Conservation (phyloP, 2,329 filamentous ascomycete species). For the Trichoderma harzianum region DNA sequence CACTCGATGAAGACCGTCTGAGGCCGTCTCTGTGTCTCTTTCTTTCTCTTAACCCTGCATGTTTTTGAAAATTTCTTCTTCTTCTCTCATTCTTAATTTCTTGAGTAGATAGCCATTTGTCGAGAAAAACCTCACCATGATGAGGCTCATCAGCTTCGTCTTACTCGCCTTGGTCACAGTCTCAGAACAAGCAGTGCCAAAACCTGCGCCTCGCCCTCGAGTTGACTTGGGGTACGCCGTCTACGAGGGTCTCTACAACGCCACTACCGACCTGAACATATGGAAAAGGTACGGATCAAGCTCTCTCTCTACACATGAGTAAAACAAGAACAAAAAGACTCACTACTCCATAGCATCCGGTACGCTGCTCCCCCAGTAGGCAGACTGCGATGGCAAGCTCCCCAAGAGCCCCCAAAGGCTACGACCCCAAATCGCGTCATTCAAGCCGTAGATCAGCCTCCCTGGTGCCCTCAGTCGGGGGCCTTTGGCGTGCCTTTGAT, state of each 20-base stretch:
- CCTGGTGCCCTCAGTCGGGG: conserved; percentile 29
- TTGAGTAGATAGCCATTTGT: neutral
- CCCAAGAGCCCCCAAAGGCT: conserved; percentile 21
- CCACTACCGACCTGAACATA: conserved; percentile 38
- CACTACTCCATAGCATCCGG: conserved; percentile 35
- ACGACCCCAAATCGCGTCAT: conserved; percentile 18
- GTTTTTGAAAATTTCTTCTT: neutral
- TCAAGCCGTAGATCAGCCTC: conserved; percentile 29
- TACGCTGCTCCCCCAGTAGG: conserved; percentile 44
- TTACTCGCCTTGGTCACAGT: neutral
- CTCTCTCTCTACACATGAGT: neutral
- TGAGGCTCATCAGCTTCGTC: neutral
- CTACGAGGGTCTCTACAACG: conserved; percentile 43
- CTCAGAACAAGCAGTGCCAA: neutral
- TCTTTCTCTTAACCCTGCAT: too few relatives aligned
- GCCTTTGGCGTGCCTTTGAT: conserved; percentile 28
- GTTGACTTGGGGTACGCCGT: conserved; percentile 39
- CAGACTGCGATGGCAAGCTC: conserved; percentile 42
- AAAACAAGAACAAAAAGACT: neutral
- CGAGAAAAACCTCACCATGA: neutral
- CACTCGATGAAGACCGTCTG: neutral
- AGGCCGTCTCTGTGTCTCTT: neutral
- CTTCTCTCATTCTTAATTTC: neutral
- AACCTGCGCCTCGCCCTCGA: neutral
- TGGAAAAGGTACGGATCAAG: conserved; percentile 40